Evolutionary conservation across 805 yeast genomes (phyloP), one percentile per base, ranked within the genome.

Genomic region (Candida quercuum): DNA sequence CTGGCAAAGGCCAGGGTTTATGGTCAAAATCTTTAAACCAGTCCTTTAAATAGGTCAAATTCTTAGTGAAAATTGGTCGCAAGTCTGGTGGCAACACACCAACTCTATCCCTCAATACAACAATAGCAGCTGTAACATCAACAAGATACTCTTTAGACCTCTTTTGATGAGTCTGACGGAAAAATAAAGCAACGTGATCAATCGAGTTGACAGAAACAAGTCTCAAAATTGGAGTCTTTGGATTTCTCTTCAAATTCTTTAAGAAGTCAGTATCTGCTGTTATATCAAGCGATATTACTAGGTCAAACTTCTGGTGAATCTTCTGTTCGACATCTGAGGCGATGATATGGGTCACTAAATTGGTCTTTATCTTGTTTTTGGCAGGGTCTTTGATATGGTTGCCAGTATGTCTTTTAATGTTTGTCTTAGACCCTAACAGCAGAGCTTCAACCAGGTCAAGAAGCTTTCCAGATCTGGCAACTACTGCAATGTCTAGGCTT

Each of bases 81-180:
- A 87, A 57, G 51, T 81, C 93, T 0, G 87, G 81, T 2, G 96
- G 93, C 31, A 91, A 57, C 33, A 74, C 73, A 7, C 98, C 98
- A 12, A 83, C 87, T 41, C 80, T 71, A 46, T 84, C 95, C 49
- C 96, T 65, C 36, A 87, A 60, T 22, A 88, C 86, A 4, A 88
- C 95, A 15, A 83, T 71, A 1, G 95, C 87, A 1, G 95, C 86
- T 1, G 89, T 78, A 9, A 83, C 78, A 33, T 77, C 78, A 44
- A 76, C 81, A 31, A 87, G 63, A 46, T 75, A 74, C 18, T 68
- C 66, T 23, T 63, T 54, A 24, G 64, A 28, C 47, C 61, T 41
- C 43, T 47, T 10, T 47, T 44, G 56, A 44, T 35, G 52, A 13
- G 23, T 47, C 43, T 48, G 59, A 48, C 61, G 63, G 65, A 78